phyloP scores from a whole-genome alignment of 176 grass and related monocot species.

The Rhipidocladum racemiflorum region DNA sequence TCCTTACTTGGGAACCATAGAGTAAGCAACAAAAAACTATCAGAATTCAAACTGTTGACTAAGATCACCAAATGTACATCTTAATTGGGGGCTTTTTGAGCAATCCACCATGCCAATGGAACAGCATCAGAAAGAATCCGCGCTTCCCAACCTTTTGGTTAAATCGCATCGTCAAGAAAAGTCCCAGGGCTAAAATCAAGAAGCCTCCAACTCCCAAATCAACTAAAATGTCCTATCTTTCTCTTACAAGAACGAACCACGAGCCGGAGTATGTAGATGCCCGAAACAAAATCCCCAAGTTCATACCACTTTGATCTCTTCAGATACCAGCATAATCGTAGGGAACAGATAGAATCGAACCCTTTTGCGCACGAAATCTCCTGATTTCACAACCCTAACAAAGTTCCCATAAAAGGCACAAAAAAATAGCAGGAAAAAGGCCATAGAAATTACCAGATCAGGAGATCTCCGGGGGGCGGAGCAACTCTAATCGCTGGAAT shows the following conservation, averaged over 20 bases:
- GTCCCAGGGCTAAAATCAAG: background rate
- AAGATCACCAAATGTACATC: background rate
- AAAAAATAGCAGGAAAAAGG: background rate
- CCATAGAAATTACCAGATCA: constrained; percentile 12
- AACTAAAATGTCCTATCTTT: background rate
- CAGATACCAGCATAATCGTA: background rate
- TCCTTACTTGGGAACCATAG: background rate
- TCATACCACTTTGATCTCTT: background rate
- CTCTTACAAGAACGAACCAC: background rate
- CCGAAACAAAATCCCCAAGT: background rate
- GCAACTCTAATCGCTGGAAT: background rate
- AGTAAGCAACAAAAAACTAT: background rate
- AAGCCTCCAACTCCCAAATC: background rate
- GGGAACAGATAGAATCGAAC: background rate
- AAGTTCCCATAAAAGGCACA: background rate
- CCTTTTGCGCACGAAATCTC: background rate
- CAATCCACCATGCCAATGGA: background rate
- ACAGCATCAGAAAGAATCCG: background rate
- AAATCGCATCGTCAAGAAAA: background rate
- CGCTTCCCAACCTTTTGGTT: background rate
- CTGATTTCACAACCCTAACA: background rate
- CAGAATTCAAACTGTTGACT: background rate
- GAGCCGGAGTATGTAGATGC: background rate
- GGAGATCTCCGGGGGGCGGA: background rate
- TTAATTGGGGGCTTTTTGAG: background rate